Evolutionary conservation across 2,329 filamentous ascomycete species (phyloP).

Genomic region (Cercospora citrullina): DNA sequence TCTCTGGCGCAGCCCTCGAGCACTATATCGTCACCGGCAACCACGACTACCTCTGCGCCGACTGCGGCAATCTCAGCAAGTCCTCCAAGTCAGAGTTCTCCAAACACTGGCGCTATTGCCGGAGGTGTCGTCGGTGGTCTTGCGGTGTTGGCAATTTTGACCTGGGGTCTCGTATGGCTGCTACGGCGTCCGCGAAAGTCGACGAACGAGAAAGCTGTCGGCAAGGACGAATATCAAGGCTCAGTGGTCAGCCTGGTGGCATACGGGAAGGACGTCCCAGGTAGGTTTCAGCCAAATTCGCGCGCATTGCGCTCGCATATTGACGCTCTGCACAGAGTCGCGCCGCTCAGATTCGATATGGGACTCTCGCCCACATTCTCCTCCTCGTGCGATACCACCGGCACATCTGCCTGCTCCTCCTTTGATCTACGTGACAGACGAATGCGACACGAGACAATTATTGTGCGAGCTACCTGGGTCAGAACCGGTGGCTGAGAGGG

Average conservation of each 20-base stretch:
- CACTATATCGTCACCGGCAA: not conserved
- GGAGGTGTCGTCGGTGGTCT: slow-evolving; percentile 17
- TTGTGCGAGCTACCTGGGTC: slow-evolving; percentile 8
- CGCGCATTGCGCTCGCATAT: not conserved
- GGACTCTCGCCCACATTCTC: not conserved
- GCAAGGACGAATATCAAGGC: not conserved
- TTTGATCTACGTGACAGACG: slow-evolving; percentile 11
- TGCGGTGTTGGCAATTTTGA: slow-evolving; percentile 13
- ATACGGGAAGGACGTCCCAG: slow-evolving; percentile 1
- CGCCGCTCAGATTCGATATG: not conserved
- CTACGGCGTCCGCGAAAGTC: slow-evolving; percentile 7
- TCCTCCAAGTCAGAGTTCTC: not conserved
- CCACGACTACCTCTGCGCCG: not conserved
- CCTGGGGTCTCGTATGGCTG: slow-evolving; percentile 14
- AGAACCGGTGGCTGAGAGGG: not conserved
- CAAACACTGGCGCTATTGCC: slow-evolving; percentile 10
- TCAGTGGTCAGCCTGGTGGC: slow-evolving; percentile 12
- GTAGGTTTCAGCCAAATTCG: not conserved
- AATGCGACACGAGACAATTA: not conserved
- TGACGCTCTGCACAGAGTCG: not conserved
- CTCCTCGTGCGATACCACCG: not conserved
- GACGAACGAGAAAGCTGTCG: not conserved
- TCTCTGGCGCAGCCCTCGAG: not conserved
- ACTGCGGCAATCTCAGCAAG: not conserved
- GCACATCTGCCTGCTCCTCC: slow-evolving; percentile 1